Percentiles rank a stretch among this genome's conserved stretches.
Evolutionary conservation across 306 rosid species (phyloP).

Genomic region (Mucuna pruriens): DNA sequence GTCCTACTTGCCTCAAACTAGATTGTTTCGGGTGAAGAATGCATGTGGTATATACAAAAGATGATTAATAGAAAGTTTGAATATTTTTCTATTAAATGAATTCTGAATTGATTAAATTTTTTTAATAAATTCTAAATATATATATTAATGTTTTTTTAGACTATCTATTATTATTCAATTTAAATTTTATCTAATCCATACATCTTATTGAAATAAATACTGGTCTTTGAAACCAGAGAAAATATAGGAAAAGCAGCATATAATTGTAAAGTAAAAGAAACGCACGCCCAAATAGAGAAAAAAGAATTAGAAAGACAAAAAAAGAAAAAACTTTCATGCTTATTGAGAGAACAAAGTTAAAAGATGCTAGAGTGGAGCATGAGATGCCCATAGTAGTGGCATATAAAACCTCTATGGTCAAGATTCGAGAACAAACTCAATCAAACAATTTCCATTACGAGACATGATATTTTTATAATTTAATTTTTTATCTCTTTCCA

Average conservation of each 20-base stretch:
- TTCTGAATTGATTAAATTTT: not conserved
- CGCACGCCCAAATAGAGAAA: not conserved
- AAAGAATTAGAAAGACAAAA: not conserved
- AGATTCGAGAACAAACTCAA: constrained; percentile 42
- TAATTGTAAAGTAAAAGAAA: not conserved
- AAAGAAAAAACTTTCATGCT: not conserved
- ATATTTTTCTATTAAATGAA: no score
- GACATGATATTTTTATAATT: not conserved
- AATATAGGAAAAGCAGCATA: not conserved
- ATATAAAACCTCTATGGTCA: constrained; percentile 38
- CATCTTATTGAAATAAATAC: not conserved
- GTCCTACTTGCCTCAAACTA: no score
- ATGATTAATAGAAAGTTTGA: not conserved
- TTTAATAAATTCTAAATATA: no score
- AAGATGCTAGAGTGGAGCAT: constrained; percentile 41
- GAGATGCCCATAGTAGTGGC: constrained; percentile 57
- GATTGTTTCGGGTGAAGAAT: no score
- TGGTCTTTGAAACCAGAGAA: not conserved
- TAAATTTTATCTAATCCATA: not conserved
- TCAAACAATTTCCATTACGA: constrained; percentile 25
- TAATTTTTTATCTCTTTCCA: no score
- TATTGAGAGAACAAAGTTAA: constrained; percentile 38
- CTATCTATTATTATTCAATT: not conserved
- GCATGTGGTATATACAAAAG: no score
- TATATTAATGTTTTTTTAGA: not conserved